Percentiles rank a stretch among this genome's conserved stretches.
Evolutionary conservation across 176 grass and related monocot genomes (phyloP).

Genomic region (Carex myosuroides): DNA sequence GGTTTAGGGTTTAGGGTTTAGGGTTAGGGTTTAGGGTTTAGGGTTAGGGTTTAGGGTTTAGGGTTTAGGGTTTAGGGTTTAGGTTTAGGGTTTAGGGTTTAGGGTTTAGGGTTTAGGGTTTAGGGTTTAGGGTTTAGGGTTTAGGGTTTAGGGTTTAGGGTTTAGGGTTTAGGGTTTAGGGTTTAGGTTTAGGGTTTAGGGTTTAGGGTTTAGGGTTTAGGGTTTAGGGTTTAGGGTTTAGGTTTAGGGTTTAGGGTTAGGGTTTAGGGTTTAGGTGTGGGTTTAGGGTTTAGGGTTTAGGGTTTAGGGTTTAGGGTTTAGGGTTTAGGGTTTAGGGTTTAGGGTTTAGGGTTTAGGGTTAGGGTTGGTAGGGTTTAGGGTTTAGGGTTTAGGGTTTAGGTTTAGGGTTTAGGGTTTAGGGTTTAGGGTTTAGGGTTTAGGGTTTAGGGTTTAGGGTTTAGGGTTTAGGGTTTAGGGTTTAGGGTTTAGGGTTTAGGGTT

Average conservation of each 20-base stretch:
- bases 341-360: constrained; percentile 27
- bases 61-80: constrained; percentile 8
- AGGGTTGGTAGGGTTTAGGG: constrained; percentile 17
- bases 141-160: constrained; percentile 31
- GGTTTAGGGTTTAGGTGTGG: constrained; percentile 27
- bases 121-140: constrained; percentile 32
- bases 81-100: constrained; percentile 10
- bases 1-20: constrained; percentile 7
- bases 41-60: constrained; percentile 32
- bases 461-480: constrained; percentile 15
- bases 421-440: constrained; percentile 18
- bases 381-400: constrained; percentile 32
- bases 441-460: constrained; percentile 27
- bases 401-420: not conserved
- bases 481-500: constrained; percentile 27
- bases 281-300: constrained; percentile 28
- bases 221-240: constrained; percentile 39
- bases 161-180: constrained; percentile 33
- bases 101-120: constrained; percentile 23
- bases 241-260: too few species aligned
- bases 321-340: constrained; percentile 8
- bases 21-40: constrained; percentile 14
- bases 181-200: constrained; percentile 34
- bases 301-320: constrained; percentile 10
- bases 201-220: constrained; percentile 29